Evolutionary conservation across 2,329 filamentous ascomycete genomes (phyloP).

Genomic region (Fusarium dimerum): DNA sequence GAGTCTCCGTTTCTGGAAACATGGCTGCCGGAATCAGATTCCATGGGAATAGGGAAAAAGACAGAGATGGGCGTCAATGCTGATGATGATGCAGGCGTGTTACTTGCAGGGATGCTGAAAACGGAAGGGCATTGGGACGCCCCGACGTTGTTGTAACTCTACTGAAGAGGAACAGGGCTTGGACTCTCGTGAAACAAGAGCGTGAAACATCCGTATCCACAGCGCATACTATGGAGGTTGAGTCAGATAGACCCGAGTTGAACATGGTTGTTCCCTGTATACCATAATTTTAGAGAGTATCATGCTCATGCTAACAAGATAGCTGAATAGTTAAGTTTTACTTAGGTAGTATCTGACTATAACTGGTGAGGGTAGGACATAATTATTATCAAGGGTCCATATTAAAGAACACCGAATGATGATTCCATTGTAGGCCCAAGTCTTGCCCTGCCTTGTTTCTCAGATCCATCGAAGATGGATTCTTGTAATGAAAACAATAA

Average conservation of each 20-base stretch:
- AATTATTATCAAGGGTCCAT: too few species aligned
- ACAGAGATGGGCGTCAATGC: too few species aligned
- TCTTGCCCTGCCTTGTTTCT: not conserved
- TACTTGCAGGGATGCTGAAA: not conserved
- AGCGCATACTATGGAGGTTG: not conserved
- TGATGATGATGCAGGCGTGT: not conserved
- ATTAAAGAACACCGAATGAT: too few species aligned
- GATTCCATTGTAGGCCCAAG: too few species aligned
- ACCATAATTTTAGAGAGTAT: not conserved
- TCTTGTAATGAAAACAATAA: too few species aligned
- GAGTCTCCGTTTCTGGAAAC: not conserved
- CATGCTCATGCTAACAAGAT: not conserved
- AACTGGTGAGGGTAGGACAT: not conserved
- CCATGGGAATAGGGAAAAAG: too few species aligned
- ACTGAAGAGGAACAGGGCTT: not conserved
- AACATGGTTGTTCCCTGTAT: not conserved
- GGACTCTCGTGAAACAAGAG: not conserved
- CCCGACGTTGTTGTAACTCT: not conserved
- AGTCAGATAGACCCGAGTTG: not conserved
- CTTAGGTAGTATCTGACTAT: not conserved
- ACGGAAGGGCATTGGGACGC: not conserved
- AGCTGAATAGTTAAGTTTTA: not conserved
- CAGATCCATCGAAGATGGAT: not conserved
- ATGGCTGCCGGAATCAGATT: not conserved
- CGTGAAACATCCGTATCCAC: not conserved